These are phyloP conservation scores for Magnusiomyces tetraspermus DNA, from an alignment of 1,139 yeast genomes.

Conservation along the genomic window DNA sequence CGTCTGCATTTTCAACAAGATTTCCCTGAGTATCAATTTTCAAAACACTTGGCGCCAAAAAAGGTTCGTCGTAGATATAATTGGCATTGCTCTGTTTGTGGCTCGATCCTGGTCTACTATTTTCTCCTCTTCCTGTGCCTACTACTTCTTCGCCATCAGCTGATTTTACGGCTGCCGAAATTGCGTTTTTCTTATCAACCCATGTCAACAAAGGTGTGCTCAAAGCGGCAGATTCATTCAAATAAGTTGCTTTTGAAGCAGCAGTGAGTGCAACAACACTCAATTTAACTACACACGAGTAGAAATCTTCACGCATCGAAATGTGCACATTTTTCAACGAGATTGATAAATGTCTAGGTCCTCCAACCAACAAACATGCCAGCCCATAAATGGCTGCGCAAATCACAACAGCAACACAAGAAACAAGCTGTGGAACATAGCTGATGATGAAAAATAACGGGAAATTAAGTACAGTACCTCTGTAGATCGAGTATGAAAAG, in stretches of 20 bases:
- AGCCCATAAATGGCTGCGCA: slow-evolving; percentile 45
- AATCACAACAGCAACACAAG: slow-evolving; percentile 40
- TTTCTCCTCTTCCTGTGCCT: not conserved
- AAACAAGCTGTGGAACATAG: slow-evolving; percentile 51
- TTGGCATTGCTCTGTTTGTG: not conserved
- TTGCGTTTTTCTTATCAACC: slow-evolving; percentile 36
- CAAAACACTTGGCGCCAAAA: slow-evolving; percentile 1
- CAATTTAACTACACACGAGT: slow-evolving; percentile 48
- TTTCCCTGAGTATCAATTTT: not conserved
- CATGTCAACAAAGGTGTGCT: slow-evolving; percentile 47
- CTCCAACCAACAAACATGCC: slow-evolving; percentile 51
- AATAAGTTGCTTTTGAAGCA: slow-evolving; percentile 57
- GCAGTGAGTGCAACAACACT: slow-evolving; percentile 58
- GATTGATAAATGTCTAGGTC: slow-evolving; percentile 38
- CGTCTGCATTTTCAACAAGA: not conserved
- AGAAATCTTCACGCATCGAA: slow-evolving; percentile 52
- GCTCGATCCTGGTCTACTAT: too few relatives aligned
- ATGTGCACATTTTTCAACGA: slow-evolving; percentile 28
- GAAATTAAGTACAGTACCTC: slow-evolving; percentile 38
- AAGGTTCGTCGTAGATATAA: not conserved
- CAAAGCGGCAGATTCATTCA: slow-evolving; percentile 49
- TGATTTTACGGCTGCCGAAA: not conserved
- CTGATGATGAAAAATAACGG: slow-evolving; percentile 51
- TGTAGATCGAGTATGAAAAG: slow-evolving; percentile 34
- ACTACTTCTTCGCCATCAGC: not conserved